phyloP scores from a whole-genome alignment of 73 alveolate species.

The Uronychia binucleata region DNA sequence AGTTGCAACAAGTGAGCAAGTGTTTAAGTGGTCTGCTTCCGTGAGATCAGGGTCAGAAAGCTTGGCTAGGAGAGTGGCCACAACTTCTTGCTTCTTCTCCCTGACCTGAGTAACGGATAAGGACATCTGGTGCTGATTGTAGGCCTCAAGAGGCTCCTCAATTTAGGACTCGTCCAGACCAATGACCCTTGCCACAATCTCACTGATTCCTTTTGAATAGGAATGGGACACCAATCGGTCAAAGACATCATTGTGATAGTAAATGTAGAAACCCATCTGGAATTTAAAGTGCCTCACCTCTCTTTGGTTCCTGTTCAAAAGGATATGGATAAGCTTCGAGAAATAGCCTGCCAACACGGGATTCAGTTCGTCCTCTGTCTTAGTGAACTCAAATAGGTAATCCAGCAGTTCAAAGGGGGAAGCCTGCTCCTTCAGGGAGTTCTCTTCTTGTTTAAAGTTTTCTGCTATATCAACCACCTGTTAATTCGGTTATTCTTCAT shows the following conservation, averaged over 20 bases:
- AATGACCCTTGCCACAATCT: constrained; percentile 37
- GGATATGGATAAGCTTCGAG: constrained; percentile 35
- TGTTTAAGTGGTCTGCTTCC: constrained; percentile 4
- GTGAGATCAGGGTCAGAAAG: not conserved
- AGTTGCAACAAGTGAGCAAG: not conserved
- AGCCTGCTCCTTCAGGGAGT: too few species aligned
- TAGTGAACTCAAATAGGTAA: constrained; percentile 30
- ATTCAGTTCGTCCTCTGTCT: constrained; percentile 43
- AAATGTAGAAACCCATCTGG: not conserved
- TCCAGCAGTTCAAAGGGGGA: constrained; percentile 42
- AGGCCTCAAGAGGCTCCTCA: too few species aligned
- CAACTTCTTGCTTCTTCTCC: constrained; percentile 1
- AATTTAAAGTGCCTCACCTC: too few species aligned
- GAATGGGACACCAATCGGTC: constrained; percentile 18
- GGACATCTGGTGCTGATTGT: too few species aligned
- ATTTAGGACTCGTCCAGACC: constrained; percentile 27
- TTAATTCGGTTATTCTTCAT: too few species aligned
- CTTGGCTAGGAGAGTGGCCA: not conserved
- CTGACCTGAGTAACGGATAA: not conserved
- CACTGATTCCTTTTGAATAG: constrained; percentile 37
- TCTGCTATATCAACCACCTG: too few species aligned
- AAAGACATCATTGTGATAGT: not conserved
- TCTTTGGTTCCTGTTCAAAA: constrained; percentile 40
- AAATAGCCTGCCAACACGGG: constrained; percentile 60
- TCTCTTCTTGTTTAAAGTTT: too few species aligned